These are phyloP conservation scores for Rosa lucieae DNA, from an alignment of 306 rosid genomes.

Conservation along the genomic window DNA sequence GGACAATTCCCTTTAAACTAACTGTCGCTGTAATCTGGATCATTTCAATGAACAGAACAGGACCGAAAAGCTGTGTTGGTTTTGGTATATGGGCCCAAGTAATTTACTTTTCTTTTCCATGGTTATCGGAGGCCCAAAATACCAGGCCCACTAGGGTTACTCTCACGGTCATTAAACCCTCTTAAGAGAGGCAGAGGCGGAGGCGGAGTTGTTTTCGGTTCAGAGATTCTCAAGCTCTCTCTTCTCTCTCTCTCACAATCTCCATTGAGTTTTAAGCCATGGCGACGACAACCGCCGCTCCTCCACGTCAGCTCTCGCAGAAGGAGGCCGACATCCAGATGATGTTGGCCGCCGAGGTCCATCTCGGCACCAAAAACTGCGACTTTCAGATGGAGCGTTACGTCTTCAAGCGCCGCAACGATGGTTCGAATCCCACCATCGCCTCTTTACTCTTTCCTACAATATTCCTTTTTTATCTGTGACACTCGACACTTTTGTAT, in stretches of 20 bases:
- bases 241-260: no score
- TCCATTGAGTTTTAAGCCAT: conserved; percentile 24
- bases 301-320: conserved; percentile 67
- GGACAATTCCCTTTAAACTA: no score
- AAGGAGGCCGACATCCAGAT: conserved; percentile 83
- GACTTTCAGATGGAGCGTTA: conserved; percentile 91
- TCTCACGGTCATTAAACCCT: background rate
- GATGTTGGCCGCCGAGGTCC: conserved; percentile 88
- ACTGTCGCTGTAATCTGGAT: no score
- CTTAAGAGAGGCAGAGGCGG: background rate
- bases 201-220: background rate
- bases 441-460: background rate
- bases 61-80: no score
- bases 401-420: conserved; percentile 85
- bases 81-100: background rate
- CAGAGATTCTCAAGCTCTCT: background rate
- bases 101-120: no score
- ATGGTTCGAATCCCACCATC: conserved; percentile 33
- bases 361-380: conserved; percentile 84
- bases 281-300: conserved; percentile 47
- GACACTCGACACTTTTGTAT: no score
- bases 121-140: background rate
- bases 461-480: no score
- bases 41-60: no score
- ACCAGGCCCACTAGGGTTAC: background rate